phyloP scores from a whole-genome alignment of 306 rosid genomes.

The Cicer cuneatum region DNA sequence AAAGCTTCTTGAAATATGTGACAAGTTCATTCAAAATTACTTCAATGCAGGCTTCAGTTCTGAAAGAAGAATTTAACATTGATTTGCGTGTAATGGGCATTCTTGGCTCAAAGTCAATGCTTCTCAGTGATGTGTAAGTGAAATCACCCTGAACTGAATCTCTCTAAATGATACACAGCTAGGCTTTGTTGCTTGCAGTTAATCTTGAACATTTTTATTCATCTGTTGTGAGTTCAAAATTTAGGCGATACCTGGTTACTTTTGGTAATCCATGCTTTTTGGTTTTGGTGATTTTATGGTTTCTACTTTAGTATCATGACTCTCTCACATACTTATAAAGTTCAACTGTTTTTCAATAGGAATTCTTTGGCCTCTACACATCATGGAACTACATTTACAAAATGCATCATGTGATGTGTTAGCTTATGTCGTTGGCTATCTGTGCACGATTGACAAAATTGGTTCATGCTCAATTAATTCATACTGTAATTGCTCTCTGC shows the following conservation, averaged over 20 bases:
- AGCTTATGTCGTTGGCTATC: slow-evolving; percentile 17
- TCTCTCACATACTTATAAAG: slow-evolving; percentile 3
- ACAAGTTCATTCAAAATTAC: slow-evolving; percentile 11
- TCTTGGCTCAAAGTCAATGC: slow-evolving; percentile 77
- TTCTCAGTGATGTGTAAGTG: slow-evolving; percentile 87
- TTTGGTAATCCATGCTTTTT: slow-evolving; percentile 26
- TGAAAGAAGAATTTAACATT: slow-evolving; percentile 95
- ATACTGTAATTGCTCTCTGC: slow-evolving; percentile 43
- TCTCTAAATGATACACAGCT: not conserved
- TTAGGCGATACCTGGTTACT: slow-evolving; percentile 10
- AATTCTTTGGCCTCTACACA: slow-evolving; percentile 35
- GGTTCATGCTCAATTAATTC: slow-evolving; percentile 19
- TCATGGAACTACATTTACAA: slow-evolving; percentile 12
- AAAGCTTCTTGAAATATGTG: slow-evolving; percentile 38
- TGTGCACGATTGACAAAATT: slow-evolving; percentile 20
- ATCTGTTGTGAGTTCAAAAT: slow-evolving; percentile 8
- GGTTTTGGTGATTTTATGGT: not conserved
- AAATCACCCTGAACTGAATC: slow-evolving; percentile 31
- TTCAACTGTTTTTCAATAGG: slow-evolving; percentile 27
- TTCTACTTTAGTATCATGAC: slow-evolving; percentile 18
- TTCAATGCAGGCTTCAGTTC: slow-evolving; percentile 69
- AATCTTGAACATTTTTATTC: not conserved
- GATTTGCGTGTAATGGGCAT: slow-evolving; percentile 97
- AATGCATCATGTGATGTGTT: slow-evolving; percentile 33
- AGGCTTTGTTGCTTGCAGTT: slow-evolving; percentile 3